Percentiles rank a stretch among this genome's conserved stretches.
Conservation (phyloP, 257 asterid genomes). For the Oldenlandia corymbosa region DNA sequence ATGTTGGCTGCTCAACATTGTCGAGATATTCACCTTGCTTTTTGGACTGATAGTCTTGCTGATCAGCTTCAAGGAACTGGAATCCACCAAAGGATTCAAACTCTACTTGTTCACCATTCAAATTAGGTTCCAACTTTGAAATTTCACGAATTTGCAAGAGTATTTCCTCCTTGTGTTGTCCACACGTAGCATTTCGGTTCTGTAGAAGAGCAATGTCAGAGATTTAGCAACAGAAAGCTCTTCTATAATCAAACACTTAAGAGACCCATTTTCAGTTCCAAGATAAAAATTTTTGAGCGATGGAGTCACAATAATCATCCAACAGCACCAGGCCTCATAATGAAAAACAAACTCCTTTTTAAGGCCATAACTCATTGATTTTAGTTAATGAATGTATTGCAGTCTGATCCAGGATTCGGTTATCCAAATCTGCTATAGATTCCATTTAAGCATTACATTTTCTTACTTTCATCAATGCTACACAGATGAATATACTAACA, state of each 20-base stretch:
- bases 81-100: constrained; percentile 28
- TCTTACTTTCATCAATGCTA: no score
- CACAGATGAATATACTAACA: no score
- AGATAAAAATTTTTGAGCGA: background rate
- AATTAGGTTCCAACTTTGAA: constrained; percentile 59
- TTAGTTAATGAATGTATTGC: background rate
- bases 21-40: constrained; percentile 26
- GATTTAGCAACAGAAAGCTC: constrained; percentile 1
- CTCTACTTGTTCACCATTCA: constrained; percentile 39
- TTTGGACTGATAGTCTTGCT: constrained; percentile 24
- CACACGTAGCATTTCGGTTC: constrained; percentile 89
- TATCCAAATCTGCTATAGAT: no score
- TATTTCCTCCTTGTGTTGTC: constrained; percentile 75
- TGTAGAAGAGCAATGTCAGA: constrained; percentile 24
- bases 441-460: no score
- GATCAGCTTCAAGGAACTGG: constrained; percentile 30
- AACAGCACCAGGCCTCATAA: background rate
- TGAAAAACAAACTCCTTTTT: background rate
- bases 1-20: constrained; percentile 25
- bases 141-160: constrained; percentile 67
- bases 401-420: no score
- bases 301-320: background rate
- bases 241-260: background rate
- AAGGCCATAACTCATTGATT: background rate
- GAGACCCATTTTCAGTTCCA: background rate